Evolutionary conservation across 768 basidiomycete genomes (phyloP), one percentile per base, ranked within the genome.

Genomic region (Lactarius hengduanensis): DNA sequence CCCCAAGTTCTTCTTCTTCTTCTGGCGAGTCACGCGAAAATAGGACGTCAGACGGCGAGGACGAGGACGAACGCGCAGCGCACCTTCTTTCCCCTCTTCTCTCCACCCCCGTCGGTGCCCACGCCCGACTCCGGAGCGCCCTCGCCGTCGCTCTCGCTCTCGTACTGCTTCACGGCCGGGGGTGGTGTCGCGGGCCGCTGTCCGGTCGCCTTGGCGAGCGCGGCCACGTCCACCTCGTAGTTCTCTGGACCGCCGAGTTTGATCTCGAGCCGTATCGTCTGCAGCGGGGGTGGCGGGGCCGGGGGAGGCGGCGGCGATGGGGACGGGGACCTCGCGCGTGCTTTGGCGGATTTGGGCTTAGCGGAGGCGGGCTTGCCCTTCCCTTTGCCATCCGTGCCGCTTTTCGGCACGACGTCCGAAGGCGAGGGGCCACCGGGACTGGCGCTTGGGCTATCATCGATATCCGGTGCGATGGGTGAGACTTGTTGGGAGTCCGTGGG

Each of bases 181-280:
- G 79, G 76, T 3, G 88, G 89, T 0, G 88, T 88, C 1, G 83
- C 77, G 1, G 80, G 79, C 16, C 87, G 80, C 75, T 90, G 90
- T 8, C 90, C 90, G 1, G 86, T 84, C 10, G 80, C 82, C 69
- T 86, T 86, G 34, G 89, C 82, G 38, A 85, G 77, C 26, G 75
- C 70, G 8, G 82, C 71, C 65, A 92, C 83, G 71, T 92, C 86
- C 56, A 92, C 86, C 64, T 89, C 88, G 74, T 92, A 92, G 70
- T 88, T 86, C 1, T 83, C 81, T 1, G 88, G 89, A 0, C 91
- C 90, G 4, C 89, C 90, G 3, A 93, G 82, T 10, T 57, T 75
- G 71, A 93, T 90, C 3, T 87, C 80, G 28, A 92, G 81, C 4
- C 91, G 81, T 57, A 92, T 81, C 2, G 91, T 92, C 61, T 81